Evolutionary conservation across 2,329 filamentous ascomycete species (phyloP).

Genomic region (Paramyrothecium sp.): DNA sequence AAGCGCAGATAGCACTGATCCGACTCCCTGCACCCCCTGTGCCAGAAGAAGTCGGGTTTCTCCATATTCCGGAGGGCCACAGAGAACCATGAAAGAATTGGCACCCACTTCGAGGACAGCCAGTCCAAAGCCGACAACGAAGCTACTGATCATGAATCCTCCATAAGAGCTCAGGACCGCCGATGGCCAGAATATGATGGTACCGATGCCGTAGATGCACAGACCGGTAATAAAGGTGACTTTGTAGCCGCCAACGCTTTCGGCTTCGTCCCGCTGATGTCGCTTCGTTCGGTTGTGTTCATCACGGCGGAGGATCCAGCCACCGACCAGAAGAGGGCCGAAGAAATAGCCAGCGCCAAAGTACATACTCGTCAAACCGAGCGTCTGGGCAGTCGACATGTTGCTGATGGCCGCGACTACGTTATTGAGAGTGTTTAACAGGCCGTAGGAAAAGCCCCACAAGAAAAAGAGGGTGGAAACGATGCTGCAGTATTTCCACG

Average conservation of each 20-base stretch:
- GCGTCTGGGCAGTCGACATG: conserved; percentile 60
- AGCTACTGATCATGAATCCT: conserved; percentile 72
- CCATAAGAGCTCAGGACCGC: conserved; percentile 72
- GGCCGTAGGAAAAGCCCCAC: conserved; percentile 88
- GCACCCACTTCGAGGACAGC: conserved; percentile 78
- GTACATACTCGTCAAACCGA: conserved; percentile 69
- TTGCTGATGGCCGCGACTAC: conserved; percentile 62
- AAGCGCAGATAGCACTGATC: conserved; percentile 69
- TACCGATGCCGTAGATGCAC: conserved; percentile 70
- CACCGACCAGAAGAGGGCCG: conserved; percentile 67
- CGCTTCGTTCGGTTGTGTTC: conserved; percentile 52
- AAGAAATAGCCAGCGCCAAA: conserved; percentile 70
- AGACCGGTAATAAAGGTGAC: conserved; percentile 77
- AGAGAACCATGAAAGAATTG: conserved; percentile 71
- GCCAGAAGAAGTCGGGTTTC: conserved; percentile 74
- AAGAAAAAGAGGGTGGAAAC: conserved; percentile 83
- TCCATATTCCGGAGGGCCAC: conserved; percentile 69
- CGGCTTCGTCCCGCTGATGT: conserved; percentile 32
- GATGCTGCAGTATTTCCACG: conserved; percentile 68
- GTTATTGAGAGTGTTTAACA: conserved; percentile 78
- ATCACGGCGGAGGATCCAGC: conserved; percentile 68
- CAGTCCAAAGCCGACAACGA: conserved; percentile 76
- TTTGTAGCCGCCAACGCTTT: conserved; percentile 67
- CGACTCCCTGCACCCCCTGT: conserved; percentile 74
- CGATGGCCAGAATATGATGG: conserved; percentile 85